Evolutionary conservation across 2,329 filamentous ascomycete genomes (phyloP), one percentile per base, ranked within the genome.

Genomic region (Atkinsonella hypoxylon): DNA sequence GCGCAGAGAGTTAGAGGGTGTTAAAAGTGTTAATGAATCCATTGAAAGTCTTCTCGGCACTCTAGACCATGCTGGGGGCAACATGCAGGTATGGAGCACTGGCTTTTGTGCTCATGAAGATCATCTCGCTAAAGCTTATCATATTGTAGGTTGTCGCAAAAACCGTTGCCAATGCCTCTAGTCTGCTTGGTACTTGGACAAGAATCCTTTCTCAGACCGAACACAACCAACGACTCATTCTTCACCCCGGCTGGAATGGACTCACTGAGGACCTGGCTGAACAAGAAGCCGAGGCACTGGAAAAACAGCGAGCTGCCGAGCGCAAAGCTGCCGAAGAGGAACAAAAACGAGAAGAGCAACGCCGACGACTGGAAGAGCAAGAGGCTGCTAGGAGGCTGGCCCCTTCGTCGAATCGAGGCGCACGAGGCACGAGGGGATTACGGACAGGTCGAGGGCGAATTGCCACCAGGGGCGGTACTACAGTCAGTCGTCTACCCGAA

Each of bases 121-220:
- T 41, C 11, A 41, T 46, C 12, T 32, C 32, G 47, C 18, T 7
- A 22, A 18, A 18, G 4, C 47, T 49, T 13, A 49, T 30, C 20
- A 2, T n/a, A 9, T 53, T 5, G 48, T 43, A 67, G 86, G 94
- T 85, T 22, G 90, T 97, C 36, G 85, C 85, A 49, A 78, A 79
- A 54, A 96, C 93, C 3, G 89, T 97, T 41, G 78, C 79, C 57
- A 91, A 90, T 50, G 89, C 93, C 3, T 94, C 90, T 13, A 87
- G 86, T 1, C 78, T 98, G 13, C 81, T 98, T 32, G 89, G 94
- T 60, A 95, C 90, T 15, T 98, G 91, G 91, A 95, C 89, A 9
- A 83, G 89, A 48, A 96, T 98, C 57, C 79, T 98, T 12, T 93
- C 89, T 7, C 93, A 98, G 67, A 96, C 93, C 4, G 93, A 98